Evolutionary conservation across 805 yeast species (phyloP), one percentile per base, ranked within the genome.

Genomic region (Metschnikowia similis): DNA sequence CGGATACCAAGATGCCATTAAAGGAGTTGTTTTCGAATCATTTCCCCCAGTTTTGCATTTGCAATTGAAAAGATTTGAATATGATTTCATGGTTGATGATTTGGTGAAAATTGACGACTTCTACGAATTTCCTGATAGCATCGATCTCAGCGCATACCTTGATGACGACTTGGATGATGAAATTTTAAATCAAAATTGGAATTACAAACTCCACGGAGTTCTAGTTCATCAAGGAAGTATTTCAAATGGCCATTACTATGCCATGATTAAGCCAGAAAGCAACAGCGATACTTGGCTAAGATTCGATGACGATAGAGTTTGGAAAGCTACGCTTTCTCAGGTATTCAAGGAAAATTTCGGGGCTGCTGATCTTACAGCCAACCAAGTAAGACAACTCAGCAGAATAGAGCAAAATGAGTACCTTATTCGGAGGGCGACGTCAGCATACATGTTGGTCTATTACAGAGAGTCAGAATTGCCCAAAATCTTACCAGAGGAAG

Each of bases 391-490:
- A 37, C 71, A 69, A 46, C 67, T 86, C 70, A 68, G 85, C 0
- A 75, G 85, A 58, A 69, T 70, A 13, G 85, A 85, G 55, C 85
- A 81, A 48, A 83, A 82, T 52, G 84, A 78, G 44, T 84, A 85
- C 53, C 52, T 71, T 41, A 70, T 87, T 29, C 81, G 88, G 56
- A 82, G 96, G 42, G 94, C 89, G 35, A 91, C 98, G 0, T 88
- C 94, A 38, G 99, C 99, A 1, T 94, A 94, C 63, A 94, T 94
- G 99, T 79, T 94, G 68, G 98, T 94, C 2, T 94, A 94, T 64
- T 79, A 91, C 54, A 78, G 96, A 48, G 82, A 87, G 61, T 70
- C 79, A 2, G 79, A 79, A 36, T 66, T 82, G 35, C 75, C 72
- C 2, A 76, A 75, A 10, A 74, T 92, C 13, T 73, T 94, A 51